Conservation (phyloP, 2,329 filamentous ascomycete species). For the Acrodontium crateriforme region DNA sequence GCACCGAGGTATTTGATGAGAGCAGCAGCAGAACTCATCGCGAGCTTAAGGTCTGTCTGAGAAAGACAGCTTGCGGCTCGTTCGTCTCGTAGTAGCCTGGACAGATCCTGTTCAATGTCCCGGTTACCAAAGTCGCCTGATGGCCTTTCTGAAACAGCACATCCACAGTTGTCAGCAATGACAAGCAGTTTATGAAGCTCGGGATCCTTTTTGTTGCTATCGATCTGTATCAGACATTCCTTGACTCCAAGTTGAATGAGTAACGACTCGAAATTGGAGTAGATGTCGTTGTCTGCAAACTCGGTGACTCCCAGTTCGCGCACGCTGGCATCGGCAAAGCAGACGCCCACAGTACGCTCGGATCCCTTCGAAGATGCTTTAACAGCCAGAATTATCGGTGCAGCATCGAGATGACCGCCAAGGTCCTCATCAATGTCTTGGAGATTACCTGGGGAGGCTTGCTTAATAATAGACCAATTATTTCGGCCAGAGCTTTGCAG, state of each 20-base stretch:
- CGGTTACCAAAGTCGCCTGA: constrained; percentile 66
- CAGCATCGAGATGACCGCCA: constrained; percentile 70
- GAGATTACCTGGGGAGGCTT: constrained; percentile 77
- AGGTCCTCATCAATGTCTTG: constrained; percentile 96
- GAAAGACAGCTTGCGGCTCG: constrained; percentile 62
- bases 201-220: constrained; percentile 68
- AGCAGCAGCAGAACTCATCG: constrained; percentile 87
- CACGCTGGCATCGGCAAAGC: constrained; percentile 94
- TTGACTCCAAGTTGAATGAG: constrained; percentile 93
- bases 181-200: constrained; percentile 76
- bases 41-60: constrained; percentile 83
- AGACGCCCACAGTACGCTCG: constrained; percentile 82
- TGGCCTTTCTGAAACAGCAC: constrained; percentile 73
- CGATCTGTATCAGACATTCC: constrained; percentile 76
- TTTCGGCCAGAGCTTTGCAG: constrained; percentile 68
- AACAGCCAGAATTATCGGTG: constrained; percentile 88
- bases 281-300: constrained; percentile 96
- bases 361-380: constrained; percentile 80
- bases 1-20: constrained; percentile 89
- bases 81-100: constrained; percentile 77
- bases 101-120: constrained; percentile 92
- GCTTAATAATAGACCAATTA: constrained; percentile 84
- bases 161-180: constrained; percentile 84
- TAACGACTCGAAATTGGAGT: constrained; percentile 93
- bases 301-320: constrained; percentile 92